Base-by-base conservation (phyloP, 2,329 filamentous ascomycete species). In the Fusarium metavorans region DNA sequence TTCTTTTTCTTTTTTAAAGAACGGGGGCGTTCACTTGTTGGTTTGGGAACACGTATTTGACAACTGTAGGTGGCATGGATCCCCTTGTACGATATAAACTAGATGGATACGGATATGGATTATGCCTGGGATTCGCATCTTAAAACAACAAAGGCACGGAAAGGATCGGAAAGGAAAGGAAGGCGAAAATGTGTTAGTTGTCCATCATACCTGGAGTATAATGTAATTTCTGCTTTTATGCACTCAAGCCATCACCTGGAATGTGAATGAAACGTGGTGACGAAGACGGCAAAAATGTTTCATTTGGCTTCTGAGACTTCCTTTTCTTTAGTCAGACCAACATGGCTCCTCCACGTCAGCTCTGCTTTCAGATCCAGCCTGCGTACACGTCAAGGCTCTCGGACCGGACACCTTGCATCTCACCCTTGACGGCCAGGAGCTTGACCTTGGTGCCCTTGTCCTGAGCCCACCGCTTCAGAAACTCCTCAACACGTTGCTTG, bases 391-490 rank as follows among this genome's bases (percentile, higher is more conserved):
- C 78, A 66, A 85, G 70, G 56, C 83, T 81, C 80, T 91, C 89
- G 39, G 76, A 76, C 71, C 87, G 84, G 25, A 84, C 88, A 0
- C 94, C 94, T 73, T 94, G 90, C 86, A 93, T 91, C 82, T 94
- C 93, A 66, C 94, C 92, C 81, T 90, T 89, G 3, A 95, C 92
- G 1, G 85, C 87, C 58, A 97, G 83, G 71, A 95, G 85, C 74
- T 91, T 91, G 8, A 96, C 93, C 75, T 88, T 90, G 1, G 88
- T 88, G 52, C 87, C 89, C 75, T 88, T 89, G 57, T 87, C 84
- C 74, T 82, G 77, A 69, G 87, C 91, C 92, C 95, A 98, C 30
- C 85, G 84, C 23, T 84, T 85, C 68, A 98, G 82, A 50, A 94
- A 91, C 50, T 84, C 83, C 72, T 89, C 87, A 25, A 98, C 83